Percentiles rank a stretch among this genome's conserved stretches.
phyloP scores from a whole-genome alignment of 2,329 filamentous ascomycete genomes.

The Whalleya microplaca region DNA sequence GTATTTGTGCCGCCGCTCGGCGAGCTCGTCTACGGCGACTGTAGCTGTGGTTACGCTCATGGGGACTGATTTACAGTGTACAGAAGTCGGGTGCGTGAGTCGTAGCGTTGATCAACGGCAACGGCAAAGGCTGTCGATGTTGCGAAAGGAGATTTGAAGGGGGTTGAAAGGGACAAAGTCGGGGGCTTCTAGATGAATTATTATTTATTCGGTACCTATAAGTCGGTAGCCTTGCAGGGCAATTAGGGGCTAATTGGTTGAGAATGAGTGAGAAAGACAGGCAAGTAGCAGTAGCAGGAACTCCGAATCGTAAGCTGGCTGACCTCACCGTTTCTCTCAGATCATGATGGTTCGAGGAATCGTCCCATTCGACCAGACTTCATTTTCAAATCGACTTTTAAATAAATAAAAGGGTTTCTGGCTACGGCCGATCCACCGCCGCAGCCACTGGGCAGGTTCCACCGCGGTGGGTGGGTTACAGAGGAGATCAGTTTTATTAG shows the following conservation, averaged over 20 bases:
- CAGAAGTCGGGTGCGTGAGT: conserved; percentile 10
- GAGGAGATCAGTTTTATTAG: too few species aligned
- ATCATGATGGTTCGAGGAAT: conserved; percentile 39
- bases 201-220: conserved; percentile 23
- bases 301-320: neutral
- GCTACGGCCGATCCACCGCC: neutral
- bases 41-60: conserved; percentile 41
- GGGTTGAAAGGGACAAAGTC: neutral
- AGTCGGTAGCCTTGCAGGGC: neutral
- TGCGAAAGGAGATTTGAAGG: too few species aligned
- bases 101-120: neutral
- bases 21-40: conserved; percentile 44
- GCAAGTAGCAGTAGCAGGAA: conserved; percentile 2
- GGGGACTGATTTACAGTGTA: conserved; percentile 13
- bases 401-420: neutral
- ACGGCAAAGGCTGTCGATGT: neutral
- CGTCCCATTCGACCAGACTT: conserved; percentile 27
- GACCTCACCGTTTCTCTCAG: conserved; percentile 23
- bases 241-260: neutral
- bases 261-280: conserved; percentile 3
- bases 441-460: too few species aligned
- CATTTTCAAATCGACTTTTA: conserved; percentile 22
- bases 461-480: too few species aligned
- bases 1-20: conserved; percentile 54
- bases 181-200: neutral